Conservation (phyloP, 805 yeast genomes). For the Candida corydali region DNA sequence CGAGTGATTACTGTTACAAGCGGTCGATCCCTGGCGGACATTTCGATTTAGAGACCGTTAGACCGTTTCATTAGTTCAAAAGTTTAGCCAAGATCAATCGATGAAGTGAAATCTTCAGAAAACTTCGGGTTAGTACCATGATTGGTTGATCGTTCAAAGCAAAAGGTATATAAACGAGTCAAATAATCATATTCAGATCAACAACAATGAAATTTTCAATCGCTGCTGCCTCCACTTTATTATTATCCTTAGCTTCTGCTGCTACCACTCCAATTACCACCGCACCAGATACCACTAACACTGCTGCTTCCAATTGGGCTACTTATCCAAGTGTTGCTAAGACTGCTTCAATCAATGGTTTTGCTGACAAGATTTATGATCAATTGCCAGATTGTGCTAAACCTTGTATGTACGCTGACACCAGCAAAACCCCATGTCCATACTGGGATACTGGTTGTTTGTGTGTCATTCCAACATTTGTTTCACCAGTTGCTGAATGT, state of each 20-base stretch:
- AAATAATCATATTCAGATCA: too few relatives aligned
- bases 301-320: constrained; percentile 5
- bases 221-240: neutral
- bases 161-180: too few relatives aligned
- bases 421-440: constrained; percentile 46
- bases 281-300: neutral
- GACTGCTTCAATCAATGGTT: constrained; percentile 46
- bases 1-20: too few relatives aligned
- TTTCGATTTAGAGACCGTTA: too few relatives aligned
- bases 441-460: constrained; percentile 41
- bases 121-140: too few relatives aligned
- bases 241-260: neutral
- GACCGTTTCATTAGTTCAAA: too few relatives aligned
- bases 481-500: constrained; percentile 31
- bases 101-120: too few relatives aligned
- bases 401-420: constrained; percentile 24
- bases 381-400: constrained; percentile 41
- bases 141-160: too few relatives aligned
- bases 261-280: constrained; percentile 1
- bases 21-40: too few relatives aligned
- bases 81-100: too few relatives aligned
- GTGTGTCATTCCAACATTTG: constrained; percentile 37
- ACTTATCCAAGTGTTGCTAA: constrained; percentile 38
- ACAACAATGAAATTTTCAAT: constrained; percentile 4
- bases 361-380: constrained; percentile 14